phyloP scores from a whole-genome alignment of 2,329 filamentous ascomycete species.

The Neodidymelliopsis sp. region DNA sequence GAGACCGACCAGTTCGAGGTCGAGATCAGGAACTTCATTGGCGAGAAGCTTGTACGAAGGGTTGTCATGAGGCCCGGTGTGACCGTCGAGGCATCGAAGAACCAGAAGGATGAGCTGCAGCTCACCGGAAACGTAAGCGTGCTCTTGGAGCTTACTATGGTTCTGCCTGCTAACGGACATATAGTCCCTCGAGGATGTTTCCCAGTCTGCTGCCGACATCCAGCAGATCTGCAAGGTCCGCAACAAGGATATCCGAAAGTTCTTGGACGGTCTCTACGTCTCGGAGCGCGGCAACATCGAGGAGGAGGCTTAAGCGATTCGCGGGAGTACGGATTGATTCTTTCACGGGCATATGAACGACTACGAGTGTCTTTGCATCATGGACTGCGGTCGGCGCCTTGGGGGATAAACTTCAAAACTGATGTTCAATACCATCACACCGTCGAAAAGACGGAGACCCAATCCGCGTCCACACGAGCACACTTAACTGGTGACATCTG shows the following conservation, averaged over 20 bases:
- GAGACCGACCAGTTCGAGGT: constrained; percentile 90
- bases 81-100: constrained; percentile 86
- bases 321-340: constrained; percentile 46
- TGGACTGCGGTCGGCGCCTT: constrained; percentile 49
- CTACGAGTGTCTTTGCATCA: constrained; percentile 52
- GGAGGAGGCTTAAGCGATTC: constrained; percentile 61
- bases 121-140: constrained; percentile 76
- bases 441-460: constrained; percentile 36
- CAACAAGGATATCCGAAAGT: constrained; percentile 99
- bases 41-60: constrained; percentile 98
- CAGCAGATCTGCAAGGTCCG: constrained; percentile 99
- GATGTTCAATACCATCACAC: constrained; percentile 49
- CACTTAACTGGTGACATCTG: constrained; percentile 5
- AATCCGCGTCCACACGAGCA: not conserved
- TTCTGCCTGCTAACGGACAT: constrained; percentile 27
- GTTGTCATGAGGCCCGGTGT: constrained; percentile 91
- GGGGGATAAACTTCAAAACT: constrained; percentile 50
- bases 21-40: constrained; percentile 82
- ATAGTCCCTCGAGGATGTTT: constrained; percentile 87
- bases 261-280: constrained; percentile 99
- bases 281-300: constrained; percentile 97
- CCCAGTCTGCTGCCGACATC: constrained; percentile 97
- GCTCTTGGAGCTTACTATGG: not conserved
- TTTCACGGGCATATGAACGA: constrained; percentile 51
- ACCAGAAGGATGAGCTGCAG: constrained; percentile 97